Evolutionary conservation across 2,329 filamentous ascomycete species (phyloP).

Genomic region (Fusarium xyrophilum): DNA sequence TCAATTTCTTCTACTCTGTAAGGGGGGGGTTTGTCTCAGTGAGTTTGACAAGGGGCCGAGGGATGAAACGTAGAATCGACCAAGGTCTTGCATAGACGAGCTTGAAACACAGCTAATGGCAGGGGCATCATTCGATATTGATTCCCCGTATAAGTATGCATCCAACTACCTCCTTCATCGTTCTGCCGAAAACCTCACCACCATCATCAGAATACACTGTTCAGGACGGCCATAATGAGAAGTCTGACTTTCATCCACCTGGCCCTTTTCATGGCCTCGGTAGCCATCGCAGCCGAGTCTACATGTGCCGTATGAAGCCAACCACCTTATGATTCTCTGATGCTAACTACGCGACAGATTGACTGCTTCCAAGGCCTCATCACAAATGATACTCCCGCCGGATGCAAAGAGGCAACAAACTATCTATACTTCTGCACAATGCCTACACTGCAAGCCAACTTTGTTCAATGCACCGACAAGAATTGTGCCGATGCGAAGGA

Average conservation of each 20-base stretch:
- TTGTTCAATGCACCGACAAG: conserved; percentile 33
- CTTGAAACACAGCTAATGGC: conserved; percentile 17
- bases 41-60: neutral
- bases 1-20: no score
- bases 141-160: neutral
- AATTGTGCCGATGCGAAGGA: conserved; percentile 12
- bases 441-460: conserved; percentile 35
- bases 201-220: neutral
- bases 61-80: conserved; percentile 26
- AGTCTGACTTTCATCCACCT: conserved; percentile 7
- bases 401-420: conserved; percentile 43
- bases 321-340: fast-evolving
- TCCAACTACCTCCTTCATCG: neutral
- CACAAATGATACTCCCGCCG: conserved; percentile 40
- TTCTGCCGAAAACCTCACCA: fast-evolving
- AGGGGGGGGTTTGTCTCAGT: neutral
- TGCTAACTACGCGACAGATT: conserved; percentile 19
- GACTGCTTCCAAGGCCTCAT: conserved; percentile 42
- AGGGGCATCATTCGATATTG: neutral
- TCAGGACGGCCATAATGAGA: conserved; percentile 16
- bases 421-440: conserved; percentile 45
- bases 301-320: conserved; percentile 25
- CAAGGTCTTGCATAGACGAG: conserved; percentile 23
- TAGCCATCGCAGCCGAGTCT: conserved; percentile 5
- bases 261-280: conserved; percentile 16